These are phyloP conservation scores for Pelargonium citronellum DNA, from an alignment of 441 rosid species.

Conservation along the genomic window DNA sequence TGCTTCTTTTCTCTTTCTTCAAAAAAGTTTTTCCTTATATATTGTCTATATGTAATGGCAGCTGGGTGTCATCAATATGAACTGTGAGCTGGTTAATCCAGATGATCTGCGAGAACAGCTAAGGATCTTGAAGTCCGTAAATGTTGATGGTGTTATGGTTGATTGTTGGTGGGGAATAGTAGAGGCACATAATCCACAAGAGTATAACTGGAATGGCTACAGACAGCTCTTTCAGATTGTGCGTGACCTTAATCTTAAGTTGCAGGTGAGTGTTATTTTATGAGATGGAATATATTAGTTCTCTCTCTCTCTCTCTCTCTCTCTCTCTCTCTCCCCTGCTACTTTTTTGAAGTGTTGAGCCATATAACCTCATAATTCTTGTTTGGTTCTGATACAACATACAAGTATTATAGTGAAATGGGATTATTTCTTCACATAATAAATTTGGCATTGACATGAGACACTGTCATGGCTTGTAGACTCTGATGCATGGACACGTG, in stretches of 20 bases:
- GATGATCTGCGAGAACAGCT: slow-evolving; percentile 38
- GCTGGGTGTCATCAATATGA: slow-evolving; percentile 50
- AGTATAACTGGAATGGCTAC: slow-evolving; percentile 94
- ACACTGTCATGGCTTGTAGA: no score
- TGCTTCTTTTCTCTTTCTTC: background rate
- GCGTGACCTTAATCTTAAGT: slow-evolving; percentile 70
- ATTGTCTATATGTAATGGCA: slow-evolving; percentile 26
- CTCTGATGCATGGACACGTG: no score
- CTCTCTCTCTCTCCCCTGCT: no score
- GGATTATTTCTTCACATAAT: no score
- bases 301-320: background rate
- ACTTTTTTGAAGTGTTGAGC: background rate
- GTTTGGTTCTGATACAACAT: background rate
- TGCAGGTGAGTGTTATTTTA: slow-evolving; percentile 55
- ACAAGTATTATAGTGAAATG: no score
- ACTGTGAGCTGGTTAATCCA: slow-evolving; percentile 47
- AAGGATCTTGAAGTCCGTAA: slow-evolving; percentile 66
- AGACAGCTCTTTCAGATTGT: slow-evolving; percentile 74
- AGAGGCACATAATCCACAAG: slow-evolving; percentile 81
- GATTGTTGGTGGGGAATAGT: slow-evolving; percentile 99
- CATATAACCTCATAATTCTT: background rate
- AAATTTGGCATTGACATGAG: no score
- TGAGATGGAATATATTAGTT: slow-evolving; percentile 6
- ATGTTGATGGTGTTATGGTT: slow-evolving; percentile 76
- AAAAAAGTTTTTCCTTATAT: slow-evolving; percentile 8